Base-by-base conservation (phyloP, 352 stramenopile species). In the Phytophthora pluvialis region DNA sequence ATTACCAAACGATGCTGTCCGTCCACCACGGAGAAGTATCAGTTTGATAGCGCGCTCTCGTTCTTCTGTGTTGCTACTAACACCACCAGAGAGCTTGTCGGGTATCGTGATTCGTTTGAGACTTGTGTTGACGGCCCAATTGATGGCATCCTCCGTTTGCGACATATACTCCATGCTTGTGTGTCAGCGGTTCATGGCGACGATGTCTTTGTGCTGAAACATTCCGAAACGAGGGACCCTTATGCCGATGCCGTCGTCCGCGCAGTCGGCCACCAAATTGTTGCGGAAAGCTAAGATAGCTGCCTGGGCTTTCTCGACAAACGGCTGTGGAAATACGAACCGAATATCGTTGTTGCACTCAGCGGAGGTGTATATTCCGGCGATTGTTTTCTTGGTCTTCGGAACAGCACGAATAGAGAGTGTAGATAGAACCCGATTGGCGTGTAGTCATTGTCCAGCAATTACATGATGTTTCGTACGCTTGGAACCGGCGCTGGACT, bases 301-400 rank as follows among this genome's bases (percentile, higher is more conserved):
- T 9, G 13, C 2, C 28, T 57, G 46, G 0, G 35, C 35, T 57
- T 64, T 64, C 26, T 16, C n/a, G 10, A 57, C 56, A 16, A 51
- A 64, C 18, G 15, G 3, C 4, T 16, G 7, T n/a, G 45, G 56
- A 21, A 56, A 64, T 4, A 64, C 5, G 11, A 44, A 64, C 2
- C 28, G 44, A 50, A 54, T 47, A 15, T 56, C 16, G 4, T 10
- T 16, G 10, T 48, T 32, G 25, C 43, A 40, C 4, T 63, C 54
- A 1, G 32, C n/a, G 4, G 13, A 1, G 1, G 29, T 40, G 13
- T 35, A 56, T 28, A 56, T 32, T 0, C 56, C 44, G 5, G 56
- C 36, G 18, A 56, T 56, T 1, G 26, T 25, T 12, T 56, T 64
- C 36, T 64, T 64, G 2, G 33, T 21, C 28, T 55, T 44, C 39